Percentiles rank a stretch among this genome's conserved stretches.
Conservation (phyloP, 1,284 basidiomycete genomes). For the Boletus subluridellus region DNA sequence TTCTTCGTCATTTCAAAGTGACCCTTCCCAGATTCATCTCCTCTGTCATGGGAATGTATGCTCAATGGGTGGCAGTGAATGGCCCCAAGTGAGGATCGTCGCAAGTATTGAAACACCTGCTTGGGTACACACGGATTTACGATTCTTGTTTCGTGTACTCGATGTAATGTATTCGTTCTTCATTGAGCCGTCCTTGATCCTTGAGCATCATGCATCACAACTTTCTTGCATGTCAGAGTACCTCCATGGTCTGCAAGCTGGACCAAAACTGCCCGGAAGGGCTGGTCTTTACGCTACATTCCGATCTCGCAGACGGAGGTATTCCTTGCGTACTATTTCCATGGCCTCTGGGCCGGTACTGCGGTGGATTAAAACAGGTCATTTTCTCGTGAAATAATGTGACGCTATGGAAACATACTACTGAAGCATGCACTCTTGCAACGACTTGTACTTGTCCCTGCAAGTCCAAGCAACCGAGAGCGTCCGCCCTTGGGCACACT, state of each 20-base stretch:
- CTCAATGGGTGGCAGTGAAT: constrained; percentile 32
- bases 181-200: neutral
- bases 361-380: neutral
- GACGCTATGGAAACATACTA: constrained; percentile 52
- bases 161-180: constrained; percentile 7
- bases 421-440: constrained; percentile 79
- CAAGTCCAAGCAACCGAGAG: constrained; percentile 85
- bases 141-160: neutral
- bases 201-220: neutral
- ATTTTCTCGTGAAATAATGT: neutral
- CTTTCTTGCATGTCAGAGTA: neutral
- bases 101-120: neutral
- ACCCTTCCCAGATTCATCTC: constrained; percentile 21
- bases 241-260: neutral
- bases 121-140: neutral
- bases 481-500: constrained; percentile 77
- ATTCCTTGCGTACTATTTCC: constrained; percentile 67
- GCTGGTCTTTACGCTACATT: neutral
- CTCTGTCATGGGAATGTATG: constrained; percentile 32
- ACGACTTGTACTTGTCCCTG: constrained; percentile 59
- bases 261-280: neutral
- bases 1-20: constrained; percentile 4
- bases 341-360: constrained; percentile 74
- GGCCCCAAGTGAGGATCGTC: constrained; percentile 20
- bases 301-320: constrained; percentile 59